phyloP scores from a whole-genome alignment of 345 rosid genomes.

The Reutealis trisperma region DNA sequence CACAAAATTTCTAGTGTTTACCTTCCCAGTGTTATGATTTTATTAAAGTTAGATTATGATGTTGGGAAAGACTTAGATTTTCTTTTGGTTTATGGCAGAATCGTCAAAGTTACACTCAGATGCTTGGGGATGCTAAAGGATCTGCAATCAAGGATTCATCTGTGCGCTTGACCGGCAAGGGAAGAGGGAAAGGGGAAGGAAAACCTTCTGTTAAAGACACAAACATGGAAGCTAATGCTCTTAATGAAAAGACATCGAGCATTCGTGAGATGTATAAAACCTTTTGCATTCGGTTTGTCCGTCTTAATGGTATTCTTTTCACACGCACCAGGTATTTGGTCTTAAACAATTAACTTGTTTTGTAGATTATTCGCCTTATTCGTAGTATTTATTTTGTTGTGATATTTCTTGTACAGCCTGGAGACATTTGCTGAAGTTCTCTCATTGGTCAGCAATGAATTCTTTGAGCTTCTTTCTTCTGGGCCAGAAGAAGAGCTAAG shows the following conservation, averaged over 20 bases:
- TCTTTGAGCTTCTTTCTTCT: constrained; percentile 64
- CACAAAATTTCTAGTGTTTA: neutral
- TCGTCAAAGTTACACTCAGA: constrained; percentile 67
- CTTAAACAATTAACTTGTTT: neutral
- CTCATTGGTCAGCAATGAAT: constrained; percentile 54
- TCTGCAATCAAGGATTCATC: constrained; percentile 45
- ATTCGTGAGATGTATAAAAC: constrained; percentile 53
- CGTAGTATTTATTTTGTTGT: neutral
- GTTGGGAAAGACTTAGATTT: neutral
- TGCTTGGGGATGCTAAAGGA: constrained; percentile 46
- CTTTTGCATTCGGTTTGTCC: constrained; percentile 80
- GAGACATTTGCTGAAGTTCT: constrained; percentile 90
- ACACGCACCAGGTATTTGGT: constrained; percentile 80
- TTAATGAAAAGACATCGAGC: constrained; percentile 47
- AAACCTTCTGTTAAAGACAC: constrained; percentile 49
- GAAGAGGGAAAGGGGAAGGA: constrained; percentile 63
- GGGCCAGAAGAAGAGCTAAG: constrained; percentile 59
- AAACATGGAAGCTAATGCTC: constrained; percentile 42
- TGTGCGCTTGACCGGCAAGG: constrained; percentile 44
- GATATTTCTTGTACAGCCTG: constrained; percentile 51
- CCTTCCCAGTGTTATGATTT: neutral
- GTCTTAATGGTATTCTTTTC: constrained; percentile 87
- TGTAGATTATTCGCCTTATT: constrained; percentile 6
- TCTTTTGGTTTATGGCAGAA: constrained; percentile 43
- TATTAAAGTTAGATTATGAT: neutral